Base-by-base conservation (phyloP, 2,329 filamentous ascomycete genomes). In the Polytolypa hystricis region DNA sequence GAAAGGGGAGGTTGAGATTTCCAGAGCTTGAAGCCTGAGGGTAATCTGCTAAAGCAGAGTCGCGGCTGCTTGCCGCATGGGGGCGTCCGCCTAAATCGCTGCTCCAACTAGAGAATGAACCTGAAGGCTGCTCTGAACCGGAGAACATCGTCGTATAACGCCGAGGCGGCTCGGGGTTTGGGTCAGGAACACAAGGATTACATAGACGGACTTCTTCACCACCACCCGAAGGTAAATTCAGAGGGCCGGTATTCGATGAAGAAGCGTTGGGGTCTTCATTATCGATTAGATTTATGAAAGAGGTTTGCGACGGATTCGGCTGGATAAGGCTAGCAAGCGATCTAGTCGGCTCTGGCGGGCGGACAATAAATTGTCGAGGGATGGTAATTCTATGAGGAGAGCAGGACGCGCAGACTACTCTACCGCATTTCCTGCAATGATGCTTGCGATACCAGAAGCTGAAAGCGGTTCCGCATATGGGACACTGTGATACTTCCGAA, bases 341-440 rank as follows among this genome's bases (percentile, higher is more conserved):
- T 42, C 61, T 46, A 42, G 56, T 49, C 42, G 60, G 51, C 40
- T 70, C 65, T 1, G 82, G 81, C 3, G 84, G 82, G 32, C 81
- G 80, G 17, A 95, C 86, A 46, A 96, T 94, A 56, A 84, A 96
- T 54, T 91, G 84, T 46, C 87, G 75, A 1, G 89, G 89, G 44
- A 96, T 95, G 3, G 84, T 93, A 54, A 96, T 96, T 42, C 86
- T 77, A 58, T 96, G 89, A 3, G 89, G 89, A 2, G 89, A 95
- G 63, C 89, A 96, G 14, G 77, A 70, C 40, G 79, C 78, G 60
- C 89, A 96, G 16, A 96, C 89, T 6, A 96, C 87, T 42, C 86
- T 71, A 30, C 89, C 89, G 55, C 89, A 96, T 73, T 94, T 95
- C 73, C 87, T 76, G 69, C 89, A 96, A 56, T 96, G 89, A 62